These are phyloP conservation scores for Pseudocercospora macadamiae DNA, from an alignment of 2,329 filamentous ascomycete species.

Conservation along the genomic window DNA sequence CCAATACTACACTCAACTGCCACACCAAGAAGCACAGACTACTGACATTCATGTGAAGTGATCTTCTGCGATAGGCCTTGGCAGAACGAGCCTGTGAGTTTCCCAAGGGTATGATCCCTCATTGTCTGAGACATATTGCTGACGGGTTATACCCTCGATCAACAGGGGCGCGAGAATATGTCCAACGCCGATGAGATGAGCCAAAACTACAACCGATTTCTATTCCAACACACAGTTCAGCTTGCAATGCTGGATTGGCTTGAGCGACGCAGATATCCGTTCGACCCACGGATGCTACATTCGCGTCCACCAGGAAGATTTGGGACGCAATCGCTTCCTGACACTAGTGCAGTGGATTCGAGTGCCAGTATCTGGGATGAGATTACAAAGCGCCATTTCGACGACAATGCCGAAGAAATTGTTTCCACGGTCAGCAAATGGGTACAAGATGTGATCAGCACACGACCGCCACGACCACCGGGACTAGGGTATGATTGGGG, in stretches of 20 bases:
- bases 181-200: conserved; percentile 17
- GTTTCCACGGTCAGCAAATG: conserved; percentile 13
- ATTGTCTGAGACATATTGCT: too few species aligned
- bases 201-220: conserved; percentile 34
- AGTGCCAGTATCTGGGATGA: conserved; percentile 17
- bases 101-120: too few species aligned
- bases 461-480: too few species aligned
- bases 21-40: too few species aligned
- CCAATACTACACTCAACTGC: too few species aligned
- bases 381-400: conserved; percentile 22
- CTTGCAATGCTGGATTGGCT: conserved; percentile 42
- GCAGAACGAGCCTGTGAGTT: conserved; percentile 59
- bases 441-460: conserved; percentile 5
- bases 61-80: conserved; percentile 28
- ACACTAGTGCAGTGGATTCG: background rate
- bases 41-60: too few species aligned
- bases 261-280: conserved; percentile 13
- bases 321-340: background rate
- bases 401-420: conserved; percentile 12
- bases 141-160: too few species aligned
- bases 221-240: conserved; percentile 36
- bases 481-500: too few species aligned
- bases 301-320: background rate
- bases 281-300: background rate
- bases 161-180: conserved; percentile 30